Percentiles rank a stretch among this genome's conserved stretches.
Evolutionary conservation across 345 rosid species (phyloP).

Genomic region (Gossypium ekmanianum): DNA sequence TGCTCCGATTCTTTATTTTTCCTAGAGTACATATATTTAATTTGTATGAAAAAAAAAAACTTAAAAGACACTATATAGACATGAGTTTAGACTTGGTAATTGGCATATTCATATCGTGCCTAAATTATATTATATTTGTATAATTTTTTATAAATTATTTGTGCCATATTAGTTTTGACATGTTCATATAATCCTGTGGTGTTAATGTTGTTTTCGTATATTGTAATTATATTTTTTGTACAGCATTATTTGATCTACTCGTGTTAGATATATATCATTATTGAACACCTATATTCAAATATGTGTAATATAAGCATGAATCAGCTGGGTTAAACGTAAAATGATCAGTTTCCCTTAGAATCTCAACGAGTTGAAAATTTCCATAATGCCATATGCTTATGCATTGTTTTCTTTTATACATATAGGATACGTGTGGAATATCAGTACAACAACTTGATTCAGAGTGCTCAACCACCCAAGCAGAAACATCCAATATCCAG

Average conservation of each 20-base stretch:
- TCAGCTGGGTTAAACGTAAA: neutral
- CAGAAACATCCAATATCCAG: slow-evolving; percentile 5
- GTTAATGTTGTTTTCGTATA: neutral
- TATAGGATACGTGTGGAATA: neutral
- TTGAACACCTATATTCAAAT: neutral
- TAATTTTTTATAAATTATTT: neutral
- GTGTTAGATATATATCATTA: neutral
- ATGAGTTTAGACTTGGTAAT: neutral
- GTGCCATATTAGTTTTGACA: neutral
- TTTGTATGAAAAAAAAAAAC: neutral
- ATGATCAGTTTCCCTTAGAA: neutral
- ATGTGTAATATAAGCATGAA: neutral
- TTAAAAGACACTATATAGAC: neutral
- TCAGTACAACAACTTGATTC: slow-evolving; percentile 10
- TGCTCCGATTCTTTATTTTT: neutral
- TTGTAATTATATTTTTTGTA: neutral
- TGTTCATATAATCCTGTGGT: neutral
- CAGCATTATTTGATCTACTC: neutral
- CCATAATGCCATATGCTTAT: neutral
- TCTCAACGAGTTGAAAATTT: neutral
- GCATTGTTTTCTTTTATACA: neutral
- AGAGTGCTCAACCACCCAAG: slow-evolving; percentile 15
- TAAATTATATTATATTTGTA: neutral
- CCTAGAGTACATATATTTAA: neutral
- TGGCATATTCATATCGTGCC: neutral